Conservation (phyloP, 352 stramenopile genomes). For the Ophiocytium majus region DNA sequence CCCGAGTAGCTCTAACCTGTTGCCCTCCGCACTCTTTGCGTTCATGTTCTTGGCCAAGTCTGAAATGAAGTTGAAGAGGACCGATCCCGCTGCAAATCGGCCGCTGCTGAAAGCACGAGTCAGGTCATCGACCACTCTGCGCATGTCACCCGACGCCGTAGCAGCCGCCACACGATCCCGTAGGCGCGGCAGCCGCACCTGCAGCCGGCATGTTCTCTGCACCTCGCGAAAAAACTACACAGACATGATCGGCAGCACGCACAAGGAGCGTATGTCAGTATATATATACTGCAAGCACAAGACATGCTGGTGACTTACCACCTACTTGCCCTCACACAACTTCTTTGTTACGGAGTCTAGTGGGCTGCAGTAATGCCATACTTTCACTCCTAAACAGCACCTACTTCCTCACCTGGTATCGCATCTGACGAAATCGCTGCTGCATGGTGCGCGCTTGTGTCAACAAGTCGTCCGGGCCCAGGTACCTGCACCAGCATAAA, state of each 20-base stretch:
- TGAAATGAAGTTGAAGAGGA: not conserved
- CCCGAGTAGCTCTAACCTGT: not conserved
- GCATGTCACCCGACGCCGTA: not conserved
- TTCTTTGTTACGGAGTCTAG: not conserved
- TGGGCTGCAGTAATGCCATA: too few species aligned
- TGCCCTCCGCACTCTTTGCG: not conserved
- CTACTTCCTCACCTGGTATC: too few species aligned
- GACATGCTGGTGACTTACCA: not conserved
- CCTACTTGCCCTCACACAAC: not conserved
- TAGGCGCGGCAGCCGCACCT: not conserved
- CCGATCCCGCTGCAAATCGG: not conserved
- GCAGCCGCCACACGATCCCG: not conserved
- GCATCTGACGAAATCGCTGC: too few species aligned
- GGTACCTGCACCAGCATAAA: too few species aligned
- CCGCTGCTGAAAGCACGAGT: not conserved
- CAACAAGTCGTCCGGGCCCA: too few species aligned
- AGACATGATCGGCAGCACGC: not conserved
- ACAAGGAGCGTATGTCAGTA: not conserved
- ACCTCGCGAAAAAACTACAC: not conserved
- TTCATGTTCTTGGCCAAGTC: not conserved
- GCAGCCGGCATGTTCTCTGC: not conserved
- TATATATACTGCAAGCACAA: not conserved
- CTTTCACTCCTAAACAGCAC: too few species aligned
- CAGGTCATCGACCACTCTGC: not conserved
- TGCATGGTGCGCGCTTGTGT: too few species aligned